phyloP scores from a whole-genome alignment of 2,329 filamentous ascomycete species.

The Talaromyces sp. region DNA sequence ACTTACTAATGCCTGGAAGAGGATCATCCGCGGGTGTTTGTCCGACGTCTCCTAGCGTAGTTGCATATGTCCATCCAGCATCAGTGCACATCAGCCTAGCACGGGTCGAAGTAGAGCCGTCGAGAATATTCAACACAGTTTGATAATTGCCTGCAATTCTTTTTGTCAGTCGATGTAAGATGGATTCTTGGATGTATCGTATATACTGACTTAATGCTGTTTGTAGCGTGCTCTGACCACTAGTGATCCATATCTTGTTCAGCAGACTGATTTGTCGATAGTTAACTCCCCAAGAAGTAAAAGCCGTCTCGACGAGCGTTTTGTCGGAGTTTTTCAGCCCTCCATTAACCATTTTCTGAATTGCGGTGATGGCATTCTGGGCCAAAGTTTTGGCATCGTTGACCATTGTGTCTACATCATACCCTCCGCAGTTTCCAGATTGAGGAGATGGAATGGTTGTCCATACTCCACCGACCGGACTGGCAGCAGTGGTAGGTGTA shows the following conservation, averaged over 20 bases:
- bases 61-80: background rate
- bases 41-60: background rate
- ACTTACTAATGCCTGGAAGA: background rate
- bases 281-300: background rate
- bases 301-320: background rate
- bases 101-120: background rate
- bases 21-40: background rate
- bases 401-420: slow-evolving; percentile 2
- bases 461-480: background rate
- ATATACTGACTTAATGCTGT: background rate
- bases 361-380: background rate
- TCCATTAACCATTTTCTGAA: background rate
- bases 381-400: background rate
- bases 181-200: no score
- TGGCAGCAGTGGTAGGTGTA: background rate
- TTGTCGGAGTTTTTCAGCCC: background rate
- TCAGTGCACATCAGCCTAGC: background rate
- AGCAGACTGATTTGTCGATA: background rate
- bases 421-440: background rate
- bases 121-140: background rate
- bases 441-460: background rate
- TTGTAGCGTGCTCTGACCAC: background rate
- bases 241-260: slow-evolving; percentile 3
- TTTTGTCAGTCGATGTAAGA: background rate
- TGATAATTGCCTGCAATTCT: background rate